These are phyloP conservation scores for Fragilariopsis cylindrus DNA, from an alignment of 108 stramenopile genomes.

Conservation along the genomic window DNA sequence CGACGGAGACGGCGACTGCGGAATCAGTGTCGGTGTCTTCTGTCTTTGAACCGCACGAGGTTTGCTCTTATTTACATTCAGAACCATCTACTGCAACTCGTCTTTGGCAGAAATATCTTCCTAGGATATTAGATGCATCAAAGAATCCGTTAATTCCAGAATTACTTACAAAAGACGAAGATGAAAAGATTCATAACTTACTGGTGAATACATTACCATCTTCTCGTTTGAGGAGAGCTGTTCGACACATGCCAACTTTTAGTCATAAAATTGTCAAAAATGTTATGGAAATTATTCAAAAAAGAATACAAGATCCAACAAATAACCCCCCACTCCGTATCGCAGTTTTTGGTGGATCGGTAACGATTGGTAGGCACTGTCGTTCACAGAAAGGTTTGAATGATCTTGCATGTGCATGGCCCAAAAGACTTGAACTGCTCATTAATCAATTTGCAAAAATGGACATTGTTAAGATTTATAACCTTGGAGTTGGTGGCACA, in stretches of 20 bases:
- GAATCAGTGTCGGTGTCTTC: background rate
- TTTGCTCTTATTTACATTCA: background rate
- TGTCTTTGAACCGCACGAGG: background rate
- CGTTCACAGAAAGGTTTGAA: background rate
- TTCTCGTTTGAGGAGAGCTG: background rate
- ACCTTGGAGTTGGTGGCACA: constrained; percentile 58
- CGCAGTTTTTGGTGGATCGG: constrained; percentile 32
- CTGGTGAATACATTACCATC: background rate
- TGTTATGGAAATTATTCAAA: constrained; percentile 19
- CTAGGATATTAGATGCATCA: background rate
- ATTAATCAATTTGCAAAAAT: background rate
- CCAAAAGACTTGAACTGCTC: constrained; percentile 19
- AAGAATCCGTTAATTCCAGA: background rate
- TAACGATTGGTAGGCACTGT: constrained; percentile 13
- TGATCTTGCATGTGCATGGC: constrained; percentile 19
- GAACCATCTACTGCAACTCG: background rate
- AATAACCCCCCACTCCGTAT: constrained; percentile 26
- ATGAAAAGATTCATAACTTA: background rate
- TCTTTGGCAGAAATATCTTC: background rate
- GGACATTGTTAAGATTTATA: constrained; percentile 19
- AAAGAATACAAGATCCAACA: constrained; percentile 17
- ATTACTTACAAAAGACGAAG: background rate
- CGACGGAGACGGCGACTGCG: background rate
- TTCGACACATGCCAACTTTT: background rate
- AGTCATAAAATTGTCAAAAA: background rate